Percentiles rank a stretch among this genome's conserved stretches.
Evolutionary conservation across 1,284 basidiomycete species (phyloP).

Genomic region (Porogramme epimiltina): DNA sequence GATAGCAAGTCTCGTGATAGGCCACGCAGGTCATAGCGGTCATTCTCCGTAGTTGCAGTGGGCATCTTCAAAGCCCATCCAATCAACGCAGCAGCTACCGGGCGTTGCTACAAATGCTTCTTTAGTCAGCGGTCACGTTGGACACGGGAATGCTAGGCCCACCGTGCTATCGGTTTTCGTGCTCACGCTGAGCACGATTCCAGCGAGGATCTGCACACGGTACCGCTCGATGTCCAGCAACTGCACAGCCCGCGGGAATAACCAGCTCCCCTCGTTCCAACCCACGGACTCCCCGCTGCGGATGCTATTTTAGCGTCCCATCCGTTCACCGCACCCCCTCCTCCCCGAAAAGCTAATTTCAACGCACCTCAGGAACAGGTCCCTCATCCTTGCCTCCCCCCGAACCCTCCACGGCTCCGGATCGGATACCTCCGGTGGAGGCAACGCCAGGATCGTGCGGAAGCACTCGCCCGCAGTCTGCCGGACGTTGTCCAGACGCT

Average conservation of each 20-base stretch:
- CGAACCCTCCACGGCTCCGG: slow-evolving; percentile 51
- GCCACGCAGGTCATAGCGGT: slow-evolving; percentile 46
- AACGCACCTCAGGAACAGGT: slow-evolving; percentile 58
- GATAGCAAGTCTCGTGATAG: slow-evolving; percentile 58
- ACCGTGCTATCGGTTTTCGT: slow-evolving; percentile 85
- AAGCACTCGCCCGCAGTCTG: slow-evolving; percentile 74
- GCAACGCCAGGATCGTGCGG: slow-evolving; percentile 47
- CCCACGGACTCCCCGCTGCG: slow-evolving; percentile 37
- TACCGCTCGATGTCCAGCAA: slow-evolving; percentile 68
- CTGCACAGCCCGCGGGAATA: slow-evolving; percentile 72
- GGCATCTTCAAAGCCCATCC: slow-evolving; percentile 60
- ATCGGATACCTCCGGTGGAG: slow-evolving; percentile 43
- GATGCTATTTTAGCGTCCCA: not conserved
- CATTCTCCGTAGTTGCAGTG: slow-evolving; percentile 26
- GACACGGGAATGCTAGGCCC: slow-evolving; percentile 27
- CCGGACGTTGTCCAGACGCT: slow-evolving; percentile 89
- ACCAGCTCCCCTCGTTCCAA: slow-evolving; percentile 72
- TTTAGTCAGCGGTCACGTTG: too few species aligned
- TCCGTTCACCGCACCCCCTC: too few species aligned
- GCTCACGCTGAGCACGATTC: slow-evolving; percentile 76
- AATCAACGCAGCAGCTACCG: slow-evolving; percentile 62
- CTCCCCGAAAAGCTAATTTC: not conserved
- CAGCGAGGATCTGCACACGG: slow-evolving; percentile 64
- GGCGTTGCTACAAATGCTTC: slow-evolving; percentile 56
- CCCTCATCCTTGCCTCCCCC: slow-evolving; percentile 45